Evolutionary conservation across 352 stramenopile genomes (phyloP).

Genomic region (Pythium guiyangense): DNA sequence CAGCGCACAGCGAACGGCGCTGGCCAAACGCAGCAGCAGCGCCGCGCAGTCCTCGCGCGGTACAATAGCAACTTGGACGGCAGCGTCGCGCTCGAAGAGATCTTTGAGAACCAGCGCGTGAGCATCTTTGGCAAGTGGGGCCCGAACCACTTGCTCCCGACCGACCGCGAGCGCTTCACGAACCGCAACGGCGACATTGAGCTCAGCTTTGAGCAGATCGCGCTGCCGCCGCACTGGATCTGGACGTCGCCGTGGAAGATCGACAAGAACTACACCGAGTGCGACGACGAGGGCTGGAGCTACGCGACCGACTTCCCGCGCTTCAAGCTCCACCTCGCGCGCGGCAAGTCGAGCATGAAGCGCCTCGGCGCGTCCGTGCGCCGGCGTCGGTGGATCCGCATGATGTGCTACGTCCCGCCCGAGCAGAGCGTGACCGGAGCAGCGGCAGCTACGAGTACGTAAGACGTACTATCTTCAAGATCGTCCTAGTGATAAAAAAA

Average conservation of each 20-base stretch:
- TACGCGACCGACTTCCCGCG: constrained; percentile 83
- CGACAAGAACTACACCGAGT: constrained; percentile 87
- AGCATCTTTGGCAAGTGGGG: constrained; percentile 88
- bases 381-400: constrained; percentile 79
- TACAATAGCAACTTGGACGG: constrained; percentile 70
- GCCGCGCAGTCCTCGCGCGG: constrained; percentile 33
- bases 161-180: constrained; percentile 74
- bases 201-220: constrained; percentile 78
- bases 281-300: constrained; percentile 85
- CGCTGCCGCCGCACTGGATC: constrained; percentile 67
- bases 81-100: constrained; percentile 78
- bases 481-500: too few species aligned
- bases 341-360: constrained; percentile 77
- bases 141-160: constrained; percentile 78
- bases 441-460: background rate
- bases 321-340: constrained; percentile 78
- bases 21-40: background rate
- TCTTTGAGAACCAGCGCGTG: constrained; percentile 87
- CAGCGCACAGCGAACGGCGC: background rate
- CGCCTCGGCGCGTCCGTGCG: constrained; percentile 67
- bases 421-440: constrained; percentile 15
- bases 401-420: constrained; percentile 74
- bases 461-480: background rate
- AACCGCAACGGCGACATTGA: constrained; percentile 76
- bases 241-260: constrained; percentile 86